Evolutionary conservation across 148 eudicot species (phyloP).

Genomic region (Silene latifolia): DNA sequence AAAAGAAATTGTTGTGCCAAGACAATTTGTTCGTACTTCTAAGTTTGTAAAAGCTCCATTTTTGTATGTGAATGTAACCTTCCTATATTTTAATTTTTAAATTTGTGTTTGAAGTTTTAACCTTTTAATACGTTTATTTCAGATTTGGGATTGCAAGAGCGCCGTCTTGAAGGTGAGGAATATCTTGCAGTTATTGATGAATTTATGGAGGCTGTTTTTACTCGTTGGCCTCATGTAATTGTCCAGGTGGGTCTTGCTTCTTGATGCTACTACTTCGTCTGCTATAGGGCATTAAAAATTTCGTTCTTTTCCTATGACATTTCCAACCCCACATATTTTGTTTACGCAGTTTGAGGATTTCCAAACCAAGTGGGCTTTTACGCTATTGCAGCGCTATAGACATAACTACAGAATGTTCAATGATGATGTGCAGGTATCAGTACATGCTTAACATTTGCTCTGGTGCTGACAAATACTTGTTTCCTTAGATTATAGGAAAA

Average conservation of each 20-base stretch:
- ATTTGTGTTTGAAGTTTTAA: neutral
- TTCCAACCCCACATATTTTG: constrained; percentile 1
- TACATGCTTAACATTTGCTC: neutral
- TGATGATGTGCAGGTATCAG: constrained; percentile 90
- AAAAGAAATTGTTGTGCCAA: neutral
- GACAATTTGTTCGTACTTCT: neutral
- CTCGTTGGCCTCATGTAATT: constrained; percentile 97
- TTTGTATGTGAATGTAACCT: no score
- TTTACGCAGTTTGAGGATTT: constrained; percentile 89
- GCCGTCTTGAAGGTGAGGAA: constrained; percentile 94
- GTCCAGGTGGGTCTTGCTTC: constrained; percentile 56
- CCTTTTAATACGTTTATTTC: neutral
- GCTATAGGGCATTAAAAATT: neutral
- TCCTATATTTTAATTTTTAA: no score
- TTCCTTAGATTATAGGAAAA: neutral
- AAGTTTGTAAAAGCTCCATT: no score
- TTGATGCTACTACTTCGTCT: constrained; percentile 7
- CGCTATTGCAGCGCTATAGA: constrained; percentile 87
- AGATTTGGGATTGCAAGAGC: constrained; percentile 80
- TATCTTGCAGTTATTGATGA: constrained; percentile 88
- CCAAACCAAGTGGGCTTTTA: constrained; percentile 99
- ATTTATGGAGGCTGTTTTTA: constrained; percentile 93
- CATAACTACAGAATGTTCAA: constrained; percentile 89
- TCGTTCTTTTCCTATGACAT: neutral
- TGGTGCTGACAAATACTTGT: constrained; percentile 5